phyloP scores from a whole-genome alignment of 345 rosid species.

The Rhodamnia rubescens region DNA sequence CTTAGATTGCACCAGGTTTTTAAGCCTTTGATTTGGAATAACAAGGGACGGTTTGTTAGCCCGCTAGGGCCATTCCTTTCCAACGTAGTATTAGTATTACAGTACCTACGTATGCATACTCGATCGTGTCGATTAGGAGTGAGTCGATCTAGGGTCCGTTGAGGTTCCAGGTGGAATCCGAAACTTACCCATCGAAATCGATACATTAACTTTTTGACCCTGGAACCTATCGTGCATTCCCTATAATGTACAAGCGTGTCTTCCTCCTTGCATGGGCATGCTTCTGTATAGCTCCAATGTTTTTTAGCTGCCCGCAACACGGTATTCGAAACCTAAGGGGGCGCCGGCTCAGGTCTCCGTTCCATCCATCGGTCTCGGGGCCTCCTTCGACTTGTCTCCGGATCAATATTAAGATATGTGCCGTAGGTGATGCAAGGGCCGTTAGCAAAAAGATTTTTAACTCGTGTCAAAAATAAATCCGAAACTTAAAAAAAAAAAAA shows the following conservation, averaged over 20 bases:
- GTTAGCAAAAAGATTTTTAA: neutral
- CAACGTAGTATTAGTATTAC: neutral
- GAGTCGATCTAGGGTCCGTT: too few species aligned
- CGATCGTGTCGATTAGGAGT: fast-evolving
- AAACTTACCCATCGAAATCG: too few species aligned
- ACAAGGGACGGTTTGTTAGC: neutral
- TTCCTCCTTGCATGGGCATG: neutral
- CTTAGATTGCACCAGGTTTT: neutral
- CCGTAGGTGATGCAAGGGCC: too few species aligned
- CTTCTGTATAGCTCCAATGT: neutral
- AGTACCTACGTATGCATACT: neutral
- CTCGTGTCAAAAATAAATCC: neutral
- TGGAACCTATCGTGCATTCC: too few species aligned
- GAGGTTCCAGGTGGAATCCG: too few species aligned
- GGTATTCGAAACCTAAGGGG: neutral
- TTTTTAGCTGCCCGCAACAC: neutral
- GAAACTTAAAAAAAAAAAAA: neutral
- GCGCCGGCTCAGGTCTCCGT: neutral
- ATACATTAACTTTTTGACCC: too few species aligned
- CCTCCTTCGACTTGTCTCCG: neutral
- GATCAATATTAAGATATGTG: neutral
- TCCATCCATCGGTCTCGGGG: neutral
- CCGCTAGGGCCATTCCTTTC: neutral
- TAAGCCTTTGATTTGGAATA: neutral
- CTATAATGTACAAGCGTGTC: neutral